Conservation (phyloP, 2,329 filamentous ascomycete species). For the Nothophaeocryptopus gaeumannii region DNA sequence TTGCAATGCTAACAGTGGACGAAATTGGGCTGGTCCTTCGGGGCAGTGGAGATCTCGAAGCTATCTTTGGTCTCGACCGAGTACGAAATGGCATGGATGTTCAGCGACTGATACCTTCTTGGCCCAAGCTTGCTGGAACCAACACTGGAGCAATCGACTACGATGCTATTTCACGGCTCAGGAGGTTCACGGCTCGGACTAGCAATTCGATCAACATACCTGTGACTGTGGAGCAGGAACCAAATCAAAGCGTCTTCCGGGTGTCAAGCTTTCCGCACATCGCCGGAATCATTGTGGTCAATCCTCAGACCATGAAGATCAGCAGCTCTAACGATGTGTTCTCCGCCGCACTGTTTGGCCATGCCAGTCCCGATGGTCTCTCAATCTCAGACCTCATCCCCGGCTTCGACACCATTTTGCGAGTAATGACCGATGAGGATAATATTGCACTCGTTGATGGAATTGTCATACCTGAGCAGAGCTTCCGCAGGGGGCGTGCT, state of each 20-base stretch:
- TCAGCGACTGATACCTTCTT: conserved; percentile 72
- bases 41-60: conserved; percentile 70
- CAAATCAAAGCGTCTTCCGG: conserved; percentile 68
- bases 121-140: conserved; percentile 73
- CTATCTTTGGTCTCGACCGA: conserved; percentile 78
- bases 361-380: conserved; percentile 77
- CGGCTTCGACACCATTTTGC: conserved; percentile 78
- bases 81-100: conserved; percentile 69
- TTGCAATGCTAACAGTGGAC: conserved; percentile 73
- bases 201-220: conserved; percentile 77
- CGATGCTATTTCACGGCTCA: conserved; percentile 66
- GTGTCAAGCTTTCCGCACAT: conserved; percentile 96
- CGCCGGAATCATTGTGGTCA: conserved; percentile 90
- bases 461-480: conserved; percentile 95
- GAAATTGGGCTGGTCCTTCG: conserved; percentile 71
- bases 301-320: conserved; percentile 73
- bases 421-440: conserved; percentile 81
- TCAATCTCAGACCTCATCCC: conserved; percentile 79
- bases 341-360: conserved; percentile 85
- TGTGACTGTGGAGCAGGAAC: conserved; percentile 72
- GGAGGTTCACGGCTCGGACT: conserved; percentile 82
- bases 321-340: conserved; percentile 95
- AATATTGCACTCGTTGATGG: conserved; percentile 80
- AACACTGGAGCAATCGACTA: conserved; percentile 74
- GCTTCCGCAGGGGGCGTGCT: conserved; percentile 84